Evolutionary conservation across 306 rosid species (phyloP), one percentile per base, ranked within the genome.

Genomic region (Sphenostylis stenocarpa): DNA sequence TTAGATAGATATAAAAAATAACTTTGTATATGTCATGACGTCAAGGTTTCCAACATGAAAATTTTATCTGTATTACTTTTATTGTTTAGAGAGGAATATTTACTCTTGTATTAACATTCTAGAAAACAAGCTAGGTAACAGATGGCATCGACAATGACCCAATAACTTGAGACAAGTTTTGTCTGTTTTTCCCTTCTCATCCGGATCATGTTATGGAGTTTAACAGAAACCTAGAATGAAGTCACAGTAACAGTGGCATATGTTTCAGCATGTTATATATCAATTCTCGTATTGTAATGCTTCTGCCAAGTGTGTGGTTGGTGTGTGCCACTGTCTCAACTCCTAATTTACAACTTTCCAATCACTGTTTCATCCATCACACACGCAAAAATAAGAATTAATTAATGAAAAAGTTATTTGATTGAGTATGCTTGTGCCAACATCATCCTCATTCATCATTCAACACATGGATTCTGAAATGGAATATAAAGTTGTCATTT

Each of bases 401-500:
- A n/a, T n/a, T n/a, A 36, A 51, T 64, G 13, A 45, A 13, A 74
- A 44, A 52, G 11, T 2, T 36, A 7, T 36, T 36, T 36, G 41
- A 36, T 36, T 36, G 11, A 7, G 7, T 10, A 36, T 36, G 41
- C n/a, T n/a, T n/a, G n/a, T n/a, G n/a, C n/a, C n/a, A n/a, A n/a
- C n/a, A n/a, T 36, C 73, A 79, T 79, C n/a, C 73, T 72, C 29
- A 49, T 79, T 72, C 11, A 62, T 79, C 34, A 14, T 44, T 49
- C 24, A n/a, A 6, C 23, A 61, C 29, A 6, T n/a, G n/a, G n/a
- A 4, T 62, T 14, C 12, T 17, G 28, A 70, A 6, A 19, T 72
- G 78, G 67, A 80, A 80, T 72, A 29, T 80, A 64, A 65, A 64
- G 79, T 73, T 72, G 83, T 64, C 79, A 72, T 63, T 80, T 79